Percentiles rank a stretch among this genome's conserved stretches.
phyloP scores from a whole-genome alignment of 192 early-diverging fungal genomes.

The Oehlia diaphana region DNA sequence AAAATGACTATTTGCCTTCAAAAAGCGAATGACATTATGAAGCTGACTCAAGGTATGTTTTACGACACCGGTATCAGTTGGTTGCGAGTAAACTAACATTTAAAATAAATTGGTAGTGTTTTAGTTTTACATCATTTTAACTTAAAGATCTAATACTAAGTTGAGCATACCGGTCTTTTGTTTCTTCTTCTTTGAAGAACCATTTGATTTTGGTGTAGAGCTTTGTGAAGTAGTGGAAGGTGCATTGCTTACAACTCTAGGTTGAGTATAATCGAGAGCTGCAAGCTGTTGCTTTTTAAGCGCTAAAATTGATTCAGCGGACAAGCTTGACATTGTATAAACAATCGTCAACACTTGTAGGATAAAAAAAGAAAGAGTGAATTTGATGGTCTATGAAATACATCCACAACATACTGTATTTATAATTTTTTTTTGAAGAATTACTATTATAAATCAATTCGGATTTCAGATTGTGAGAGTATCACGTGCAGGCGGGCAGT shows the following conservation, averaged over 20 bases:
- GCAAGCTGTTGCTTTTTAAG: neutral
- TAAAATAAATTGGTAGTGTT: neutral
- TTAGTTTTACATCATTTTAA: neutral
- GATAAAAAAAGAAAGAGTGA: neutral
- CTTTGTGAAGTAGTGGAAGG: neutral
- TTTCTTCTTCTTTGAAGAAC: neutral
- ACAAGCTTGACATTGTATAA: neutral
- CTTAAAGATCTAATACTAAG: neutral
- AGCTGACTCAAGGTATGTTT: conserved; percentile 56
- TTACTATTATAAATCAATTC: too few relatives aligned
- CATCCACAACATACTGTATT: too few relatives aligned
- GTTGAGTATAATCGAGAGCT: neutral
- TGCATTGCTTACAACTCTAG: neutral
- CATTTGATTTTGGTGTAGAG: neutral
- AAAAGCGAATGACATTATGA: conserved; percentile 54
- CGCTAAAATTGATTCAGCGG: neutral
- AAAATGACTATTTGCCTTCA: conserved; percentile 43
- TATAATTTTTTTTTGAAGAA: too few relatives aligned
- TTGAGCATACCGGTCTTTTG: neutral
- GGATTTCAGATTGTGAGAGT: too few relatives aligned
- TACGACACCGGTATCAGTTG: conserved; percentile 53
- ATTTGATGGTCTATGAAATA: too few relatives aligned
- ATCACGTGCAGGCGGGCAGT: too few relatives aligned
- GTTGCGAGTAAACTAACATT: conserved; percentile 52
- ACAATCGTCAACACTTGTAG: neutral